Base-by-base conservation (phyloP, 2,329 filamentous ascomycete genomes). In the Metarhizium rileyi region DNA sequence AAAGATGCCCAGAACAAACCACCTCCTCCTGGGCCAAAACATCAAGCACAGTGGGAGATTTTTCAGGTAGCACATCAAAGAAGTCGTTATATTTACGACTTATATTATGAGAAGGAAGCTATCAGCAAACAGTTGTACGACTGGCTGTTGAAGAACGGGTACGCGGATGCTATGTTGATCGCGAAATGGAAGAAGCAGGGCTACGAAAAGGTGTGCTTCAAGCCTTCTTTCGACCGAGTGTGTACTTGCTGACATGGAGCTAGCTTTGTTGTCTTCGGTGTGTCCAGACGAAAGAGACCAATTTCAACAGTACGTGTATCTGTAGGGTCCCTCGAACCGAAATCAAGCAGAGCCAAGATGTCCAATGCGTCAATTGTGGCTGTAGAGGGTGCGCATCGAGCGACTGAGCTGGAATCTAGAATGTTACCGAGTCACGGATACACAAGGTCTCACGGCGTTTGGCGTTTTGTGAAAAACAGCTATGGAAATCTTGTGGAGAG, bases 121-220 rank as follows among this genome's bases (percentile, higher is more conserved):
- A 97, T 98, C 66, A 87, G 81, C 68, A 91, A 87, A 70, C 76
- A 84, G 68, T 75, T 98, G 20, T 98, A 98, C 69, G 93, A 97
- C 59, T 98, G 88, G 84, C 73, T 97, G 56, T 73, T 98, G 52
- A 98, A 98, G 78, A 96, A 98, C 64, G 84, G 84, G 46, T 97
- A 98, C 66, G 93, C 90, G 5, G 93, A 98, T 69, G 82, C 87
- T 43, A 93, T 90, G 73, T 73, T 98, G 63, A 97, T 98, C 63
- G 93, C 93, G 14, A 98, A 98, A 73, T 98, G 93, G 93, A 98
- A 98, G 81, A 98, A 98, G 74, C 87, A 94, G 62, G 93, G 93
- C 16, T 98, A 98, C 63, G 93, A 98, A 70, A 96, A 97, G 83
- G 87, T 88, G 66, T 47, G 75, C 66, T 26, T 18, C 8, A 9